These are phyloP conservation scores for Fusarium pseudonygamai DNA, from an alignment of 2,329 filamentous ascomycete species.

Conservation along the genomic window DNA sequence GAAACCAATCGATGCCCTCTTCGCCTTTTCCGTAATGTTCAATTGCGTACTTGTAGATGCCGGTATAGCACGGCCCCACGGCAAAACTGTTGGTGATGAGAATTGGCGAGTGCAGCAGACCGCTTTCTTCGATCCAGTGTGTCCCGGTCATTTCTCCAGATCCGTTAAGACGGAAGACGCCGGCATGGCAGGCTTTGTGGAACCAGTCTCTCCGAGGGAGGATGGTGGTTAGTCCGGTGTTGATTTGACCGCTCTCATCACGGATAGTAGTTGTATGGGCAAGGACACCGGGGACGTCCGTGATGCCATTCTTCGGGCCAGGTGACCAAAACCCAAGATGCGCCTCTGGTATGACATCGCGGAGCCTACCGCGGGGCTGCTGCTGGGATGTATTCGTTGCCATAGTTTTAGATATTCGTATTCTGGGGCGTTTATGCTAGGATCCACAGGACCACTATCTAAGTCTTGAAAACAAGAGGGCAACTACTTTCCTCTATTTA, in stretches of 20 bases:
- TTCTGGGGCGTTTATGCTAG: fast-evolving
- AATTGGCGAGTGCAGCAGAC: background rate
- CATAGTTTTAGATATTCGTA: background rate
- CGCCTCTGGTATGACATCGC: background rate
- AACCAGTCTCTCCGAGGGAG: background rate
- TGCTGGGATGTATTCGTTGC: background rate
- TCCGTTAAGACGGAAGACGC: background rate
- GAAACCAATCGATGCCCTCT: background rate
- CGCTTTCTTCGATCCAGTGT: background rate
- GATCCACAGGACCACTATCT: background rate
- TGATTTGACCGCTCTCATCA: background rate
- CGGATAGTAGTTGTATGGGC: background rate
- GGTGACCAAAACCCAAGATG: background rate
- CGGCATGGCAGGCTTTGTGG: background rate
- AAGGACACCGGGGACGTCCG: background rate
- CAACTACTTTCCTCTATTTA: fast-evolving
- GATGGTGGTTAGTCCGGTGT: background rate
- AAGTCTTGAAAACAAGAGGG: fast-evolving
- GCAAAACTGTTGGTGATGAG: background rate
- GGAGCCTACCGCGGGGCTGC: background rate
- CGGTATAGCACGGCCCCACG: background rate
- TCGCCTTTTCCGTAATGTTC: background rate
- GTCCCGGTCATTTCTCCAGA: background rate
- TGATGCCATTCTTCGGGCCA: background rate
- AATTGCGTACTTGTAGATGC: background rate